Percentiles rank a stretch among this genome's conserved stretches.
phyloP scores from a whole-genome alignment of 2,329 filamentous ascomycete species.

The Fusarium nisikadoi region DNA sequence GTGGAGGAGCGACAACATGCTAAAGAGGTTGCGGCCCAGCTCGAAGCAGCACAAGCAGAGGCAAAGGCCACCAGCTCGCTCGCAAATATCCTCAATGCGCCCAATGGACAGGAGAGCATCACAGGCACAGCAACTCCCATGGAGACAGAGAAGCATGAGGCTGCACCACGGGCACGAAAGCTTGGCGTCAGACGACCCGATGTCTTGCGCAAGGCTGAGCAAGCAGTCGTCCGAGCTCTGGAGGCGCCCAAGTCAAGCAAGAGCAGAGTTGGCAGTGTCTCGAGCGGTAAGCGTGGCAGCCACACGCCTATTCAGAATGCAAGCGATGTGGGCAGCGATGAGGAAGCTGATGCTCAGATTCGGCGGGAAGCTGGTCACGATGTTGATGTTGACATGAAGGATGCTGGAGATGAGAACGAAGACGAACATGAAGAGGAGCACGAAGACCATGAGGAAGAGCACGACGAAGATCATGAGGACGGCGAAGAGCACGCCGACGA shows the following conservation, averaged over 20 bases:
- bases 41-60: constrained; percentile 49
- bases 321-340: constrained; percentile 54
- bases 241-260: constrained; percentile 62
- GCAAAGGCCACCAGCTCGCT: constrained; percentile 52
- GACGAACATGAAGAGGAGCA: constrained; percentile 42
- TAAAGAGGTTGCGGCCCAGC: constrained; percentile 54
- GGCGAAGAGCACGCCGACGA: constrained; percentile 53
- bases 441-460: constrained; percentile 45
- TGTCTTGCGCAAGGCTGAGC: constrained; percentile 70
- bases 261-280: constrained; percentile 62
- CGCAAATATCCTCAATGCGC: constrained; percentile 56
- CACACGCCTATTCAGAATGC: constrained; percentile 51
- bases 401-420: constrained; percentile 48
- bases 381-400: constrained; percentile 57
- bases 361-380: constrained; percentile 49
- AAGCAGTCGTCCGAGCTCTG: constrained; percentile 62
- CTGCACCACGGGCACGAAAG: constrained; percentile 53
- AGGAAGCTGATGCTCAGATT: constrained; percentile 55
- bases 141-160: constrained; percentile 56
- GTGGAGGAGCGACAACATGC: constrained; percentile 59
- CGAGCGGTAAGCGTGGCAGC: constrained; percentile 60
- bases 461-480: constrained; percentile 42
- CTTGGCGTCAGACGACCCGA: constrained; percentile 65
- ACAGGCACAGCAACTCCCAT: constrained; percentile 50
- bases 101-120: constrained; percentile 53